A percentile compares a stretch with the other conserved stretches of the same genome.
These are phyloP conservation scores for Lasiosphaeria ovina DNA, from an alignment of 495 filamentous ascomycete genomes.

Conservation along the genomic window DNA sequence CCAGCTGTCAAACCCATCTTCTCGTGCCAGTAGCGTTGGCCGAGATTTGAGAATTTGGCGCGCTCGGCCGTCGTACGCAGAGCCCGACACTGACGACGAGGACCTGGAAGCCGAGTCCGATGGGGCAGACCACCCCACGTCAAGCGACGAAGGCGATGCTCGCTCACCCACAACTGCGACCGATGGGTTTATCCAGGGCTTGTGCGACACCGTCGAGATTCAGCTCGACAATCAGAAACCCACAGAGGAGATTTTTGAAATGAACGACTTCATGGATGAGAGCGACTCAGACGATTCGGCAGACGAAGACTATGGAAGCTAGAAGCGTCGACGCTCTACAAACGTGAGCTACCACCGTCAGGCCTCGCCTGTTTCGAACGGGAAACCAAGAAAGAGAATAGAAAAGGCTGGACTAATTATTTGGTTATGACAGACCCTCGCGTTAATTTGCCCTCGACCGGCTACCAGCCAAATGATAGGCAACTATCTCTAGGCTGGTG, in stretches of 20 bases:
- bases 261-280: conserved; percentile 80
- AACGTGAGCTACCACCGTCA: neutral
- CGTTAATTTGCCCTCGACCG: no score
- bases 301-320: conserved; percentile 67
- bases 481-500: no score
- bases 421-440: no score
- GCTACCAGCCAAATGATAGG: no score
- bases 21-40: conserved; percentile 22
- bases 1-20: conserved; percentile 19
- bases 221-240: conserved; percentile 81
- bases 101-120: conserved; percentile 11
- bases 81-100: conserved; percentile 38
- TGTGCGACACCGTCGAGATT: conserved; percentile 78
- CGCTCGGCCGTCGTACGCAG: conserved; percentile 27
- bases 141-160: neutral
- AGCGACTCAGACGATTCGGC: conserved; percentile 53
- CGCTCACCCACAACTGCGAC: neutral
- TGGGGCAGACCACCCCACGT: neutral
- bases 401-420: no score
- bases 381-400: no score
- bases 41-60: conserved; percentile 16
- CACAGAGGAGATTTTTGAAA: conserved; percentile 66
- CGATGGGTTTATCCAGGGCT: conserved; percentile 59
- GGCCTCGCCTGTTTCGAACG: neutral
- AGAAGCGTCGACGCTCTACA: conserved; percentile 24